Evolutionary conservation across 495 filamentous ascomycete species (phyloP).

Genomic region (Rusavskia elegans): DNA sequence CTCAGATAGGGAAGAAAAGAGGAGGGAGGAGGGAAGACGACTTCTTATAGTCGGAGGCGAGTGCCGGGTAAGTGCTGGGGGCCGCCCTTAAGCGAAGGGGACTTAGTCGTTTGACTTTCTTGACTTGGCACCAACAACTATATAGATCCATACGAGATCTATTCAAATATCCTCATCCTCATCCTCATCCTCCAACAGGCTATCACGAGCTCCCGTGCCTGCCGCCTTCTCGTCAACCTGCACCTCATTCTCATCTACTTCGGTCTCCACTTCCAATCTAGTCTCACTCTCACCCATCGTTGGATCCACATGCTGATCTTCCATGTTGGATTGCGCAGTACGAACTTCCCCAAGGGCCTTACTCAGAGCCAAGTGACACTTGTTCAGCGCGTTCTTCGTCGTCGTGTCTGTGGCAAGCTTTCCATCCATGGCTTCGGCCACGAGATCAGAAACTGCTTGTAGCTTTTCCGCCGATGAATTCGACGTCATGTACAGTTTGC

Average conservation of each 20-base stretch:
- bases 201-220: not conserved
- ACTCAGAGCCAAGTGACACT: conserved; percentile 47
- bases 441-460: conserved; percentile 28
- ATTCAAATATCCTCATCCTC: not conserved
- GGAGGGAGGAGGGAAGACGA: not conserved
- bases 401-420: conserved; percentile 54
- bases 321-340: not conserved
- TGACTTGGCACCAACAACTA: too few relatives aligned
- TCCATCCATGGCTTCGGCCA: conserved; percentile 52
- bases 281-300: not conserved
- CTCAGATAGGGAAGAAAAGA: conserved; percentile 11
- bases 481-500: conserved; percentile 55
- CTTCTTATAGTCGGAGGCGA: not conserved
- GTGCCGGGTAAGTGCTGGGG: conserved; percentile 3
- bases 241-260: conserved; percentile 1
- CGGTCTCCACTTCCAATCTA: not conserved
- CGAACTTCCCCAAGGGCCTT: conserved; percentile 26
- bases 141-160: not conserved
- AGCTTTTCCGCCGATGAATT: conserved; percentile 15
- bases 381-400: conserved; percentile 59
- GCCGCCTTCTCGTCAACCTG: not conserved
- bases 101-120: not conserved
- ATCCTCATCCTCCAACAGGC: conserved; percentile 10
- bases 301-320: conserved; percentile 2
- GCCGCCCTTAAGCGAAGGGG: not conserved